Evolutionary conservation across 306 rosid genomes (phyloP), one percentile per base, ranked within the genome.

Genomic region (Cucumis cinereus): DNA sequence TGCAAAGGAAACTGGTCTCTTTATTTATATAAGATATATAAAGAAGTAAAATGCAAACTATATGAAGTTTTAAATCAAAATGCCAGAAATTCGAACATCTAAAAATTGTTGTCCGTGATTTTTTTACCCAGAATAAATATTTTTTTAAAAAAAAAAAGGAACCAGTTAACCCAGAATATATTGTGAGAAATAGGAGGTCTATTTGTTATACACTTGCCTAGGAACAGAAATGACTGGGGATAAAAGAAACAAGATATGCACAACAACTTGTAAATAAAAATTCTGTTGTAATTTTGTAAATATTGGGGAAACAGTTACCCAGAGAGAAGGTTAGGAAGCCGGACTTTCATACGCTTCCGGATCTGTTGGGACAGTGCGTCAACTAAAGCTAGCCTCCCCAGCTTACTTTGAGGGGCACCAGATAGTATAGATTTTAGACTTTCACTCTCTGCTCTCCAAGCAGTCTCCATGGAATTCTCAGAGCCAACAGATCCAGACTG

Each of bases 361-460:
- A 94, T 92, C 84, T 94, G 96, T 62, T 90, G 96, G 3, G 93
- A 92, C 80, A 94, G 78, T 79, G 96, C 90, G 80, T 92, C 96
- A 78, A 94, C 96, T 81, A 94, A 89, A 35, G 99, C 99, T 54
- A 90, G 87, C 83, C 99, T 86, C 24, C 99, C 99, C 45, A 94
- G 93, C 87, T 94, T 94, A 83, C 85, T 92, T 82, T 81, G 98
- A 80, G 99, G 97, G 41, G 96, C 96, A 81, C 99, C 99, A 35
- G 92, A 81, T 78, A 94, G 74, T 81, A 94, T 94, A 79, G 96
- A 91, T 80, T 91, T 94, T 15, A 94, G 92, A 84, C 96, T 94
- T 84, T 94, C 99, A 79, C 85, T 94, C 86, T 94, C 99, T 78
- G 99, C 99, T 79, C 74, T 92, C 99, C 99, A 94, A 10, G 99